These are phyloP conservation scores for Phallus indusiatus DNA, from an alignment of 768 basidiomycete species.

Conservation along the genomic window DNA sequence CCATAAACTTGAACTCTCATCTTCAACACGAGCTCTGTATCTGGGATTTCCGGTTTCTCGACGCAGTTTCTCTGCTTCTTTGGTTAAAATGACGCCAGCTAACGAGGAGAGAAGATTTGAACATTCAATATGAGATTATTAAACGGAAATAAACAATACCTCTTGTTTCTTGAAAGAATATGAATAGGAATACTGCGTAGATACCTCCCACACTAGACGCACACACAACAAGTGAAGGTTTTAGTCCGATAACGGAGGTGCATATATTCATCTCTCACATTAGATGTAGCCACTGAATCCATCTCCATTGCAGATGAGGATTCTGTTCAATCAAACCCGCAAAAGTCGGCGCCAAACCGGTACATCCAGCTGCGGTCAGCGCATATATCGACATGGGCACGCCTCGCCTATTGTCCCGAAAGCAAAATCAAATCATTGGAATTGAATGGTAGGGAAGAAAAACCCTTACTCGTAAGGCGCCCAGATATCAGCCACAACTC, in stretches of 20 bases:
- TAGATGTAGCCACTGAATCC: conserved; percentile 77
- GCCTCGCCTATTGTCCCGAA: conserved; percentile 43
- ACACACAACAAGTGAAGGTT: conserved; percentile 8
- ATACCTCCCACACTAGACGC: conserved; percentile 42
- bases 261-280: conserved; percentile 29
- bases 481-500: conserved; percentile 72
- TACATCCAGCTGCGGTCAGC: conserved; percentile 46
- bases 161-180: conserved; percentile 67
- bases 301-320: conserved; percentile 54
- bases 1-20: conserved; percentile 43
- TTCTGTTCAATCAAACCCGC: conserved; percentile 62
- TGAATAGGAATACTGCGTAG: conserved; percentile 38
- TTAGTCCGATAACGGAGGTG: neutral
- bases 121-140: neutral
- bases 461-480: conserved; percentile 41
- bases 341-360: conserved; percentile 52
- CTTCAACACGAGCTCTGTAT: conserved; percentile 56
- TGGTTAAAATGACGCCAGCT: conserved; percentile 53
- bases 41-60: conserved; percentile 54
- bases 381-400: conserved; percentile 72
- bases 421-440: neutral
- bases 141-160: conserved; percentile 14
- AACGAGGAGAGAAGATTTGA: neutral
- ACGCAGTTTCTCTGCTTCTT: conserved; percentile 51
- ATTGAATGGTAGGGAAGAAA: neutral